Evolutionary conservation across 1,139 yeast species (phyloP).

Genomic region (Oligophagozyma castellii): DNA sequence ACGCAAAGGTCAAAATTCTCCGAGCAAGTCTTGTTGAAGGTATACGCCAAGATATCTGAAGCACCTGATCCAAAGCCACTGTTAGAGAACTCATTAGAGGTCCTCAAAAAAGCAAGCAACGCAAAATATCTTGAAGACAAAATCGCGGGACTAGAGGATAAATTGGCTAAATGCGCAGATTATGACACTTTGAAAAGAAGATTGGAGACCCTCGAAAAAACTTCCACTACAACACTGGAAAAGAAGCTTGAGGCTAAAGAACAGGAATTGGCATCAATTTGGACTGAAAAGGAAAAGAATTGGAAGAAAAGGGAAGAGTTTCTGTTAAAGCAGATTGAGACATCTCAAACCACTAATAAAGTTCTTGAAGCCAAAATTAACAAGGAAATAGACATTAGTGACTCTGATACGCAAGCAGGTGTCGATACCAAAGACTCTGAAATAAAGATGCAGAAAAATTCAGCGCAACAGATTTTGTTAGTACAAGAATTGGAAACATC

Average conservation of each 20-base stretch:
- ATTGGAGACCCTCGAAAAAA: conserved; percentile 43
- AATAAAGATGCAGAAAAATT: conserved; percentile 5
- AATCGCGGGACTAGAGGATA: conserved; percentile 42
- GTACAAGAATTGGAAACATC: conserved; percentile 64
- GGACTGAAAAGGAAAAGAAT: conserved; percentile 51
- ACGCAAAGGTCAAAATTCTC: conserved; percentile 66
- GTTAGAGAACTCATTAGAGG: conserved; percentile 55
- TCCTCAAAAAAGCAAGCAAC: conserved; percentile 48
- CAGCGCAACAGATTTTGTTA: conserved; percentile 42
- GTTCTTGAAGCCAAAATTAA: conserved; percentile 42
- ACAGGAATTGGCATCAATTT: conserved; percentile 41
- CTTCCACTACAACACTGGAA: conserved; percentile 38
- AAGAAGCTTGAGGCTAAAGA: conserved; percentile 40
- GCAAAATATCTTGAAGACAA: conserved; percentile 39
- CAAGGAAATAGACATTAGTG: conserved; percentile 32
- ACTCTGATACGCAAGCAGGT: conserved; percentile 7
- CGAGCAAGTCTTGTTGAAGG: conserved; percentile 58
- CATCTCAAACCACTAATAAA: conserved; percentile 31
- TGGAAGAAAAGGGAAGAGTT: conserved; percentile 42
- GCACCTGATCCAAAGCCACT: conserved; percentile 90
- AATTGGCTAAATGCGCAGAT: conserved; percentile 55
- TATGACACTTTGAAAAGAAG: conserved; percentile 62
- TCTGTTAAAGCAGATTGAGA: conserved; percentile 31
- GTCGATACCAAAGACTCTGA: conserved; percentile 2
- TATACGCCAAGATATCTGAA: conserved; percentile 67